These are phyloP conservation scores for Apiospora malaysiana DNA, from an alignment of 2,329 filamentous ascomycete species.

Conservation along the genomic window DNA sequence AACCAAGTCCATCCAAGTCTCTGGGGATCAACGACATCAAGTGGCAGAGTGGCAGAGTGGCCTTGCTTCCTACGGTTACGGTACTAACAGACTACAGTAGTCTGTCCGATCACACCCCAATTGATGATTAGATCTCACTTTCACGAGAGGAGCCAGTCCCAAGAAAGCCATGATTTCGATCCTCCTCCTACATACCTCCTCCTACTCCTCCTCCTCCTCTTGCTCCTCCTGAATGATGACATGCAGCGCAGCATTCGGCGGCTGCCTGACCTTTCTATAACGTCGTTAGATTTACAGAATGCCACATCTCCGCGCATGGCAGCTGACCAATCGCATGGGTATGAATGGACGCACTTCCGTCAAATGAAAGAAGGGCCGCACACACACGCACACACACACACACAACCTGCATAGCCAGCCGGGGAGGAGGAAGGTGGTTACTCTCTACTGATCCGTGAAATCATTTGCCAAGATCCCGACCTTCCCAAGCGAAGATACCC, in stretches of 20 bases:
- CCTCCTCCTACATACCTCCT: background rate
- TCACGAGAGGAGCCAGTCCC: background rate
- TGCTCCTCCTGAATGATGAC: background rate
- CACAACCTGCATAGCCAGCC: background rate
- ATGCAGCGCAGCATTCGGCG: background rate
- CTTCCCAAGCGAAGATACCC: background rate
- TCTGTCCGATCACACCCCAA: slow-evolving; percentile 8
- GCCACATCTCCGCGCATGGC: background rate
- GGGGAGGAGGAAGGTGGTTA: background rate
- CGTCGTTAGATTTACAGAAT: background rate
- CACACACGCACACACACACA: background rate
- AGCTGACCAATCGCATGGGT: background rate
- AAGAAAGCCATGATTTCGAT: background rate
- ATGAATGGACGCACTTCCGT: background rate
- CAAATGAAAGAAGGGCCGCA: background rate
- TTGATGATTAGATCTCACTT: slow-evolving; percentile 9
- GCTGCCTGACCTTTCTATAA: background rate
- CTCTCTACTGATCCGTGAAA: background rate
- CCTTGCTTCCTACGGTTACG: background rate
- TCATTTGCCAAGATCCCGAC: background rate
- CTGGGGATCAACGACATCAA: slow-evolving; percentile 15
- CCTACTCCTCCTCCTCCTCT: background rate
- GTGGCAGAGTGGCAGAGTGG: no score
- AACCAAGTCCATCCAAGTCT: slow-evolving; percentile 8
- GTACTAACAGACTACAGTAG: no score